A percentile compares a stretch with the other conserved stretches of the same genome.
Evolutionary conservation across 75 land plant genomes (phyloP).

Genomic region (Selaginella moellendorffii): DNA sequence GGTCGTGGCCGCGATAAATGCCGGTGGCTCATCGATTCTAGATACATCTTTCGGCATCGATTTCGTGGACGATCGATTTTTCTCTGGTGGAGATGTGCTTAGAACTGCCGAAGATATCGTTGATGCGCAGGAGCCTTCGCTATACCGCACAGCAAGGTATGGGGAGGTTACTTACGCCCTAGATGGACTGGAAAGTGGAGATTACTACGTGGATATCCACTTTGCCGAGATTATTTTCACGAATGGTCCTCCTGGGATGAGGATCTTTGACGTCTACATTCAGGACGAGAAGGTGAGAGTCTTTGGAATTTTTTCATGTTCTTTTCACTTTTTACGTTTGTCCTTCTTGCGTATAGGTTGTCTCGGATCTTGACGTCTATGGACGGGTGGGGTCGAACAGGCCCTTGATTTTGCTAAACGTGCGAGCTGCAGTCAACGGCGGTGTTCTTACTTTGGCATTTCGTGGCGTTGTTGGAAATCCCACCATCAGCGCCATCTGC

Average conservation of each 20-base stretch:
- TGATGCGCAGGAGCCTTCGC: slow-evolving; percentile 19
- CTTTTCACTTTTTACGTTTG: not conserved
- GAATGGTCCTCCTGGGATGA: slow-evolving; percentile 82
- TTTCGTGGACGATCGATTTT: slow-evolving; percentile 35
- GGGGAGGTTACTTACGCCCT: slow-evolving; percentile 53
- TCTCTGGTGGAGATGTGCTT: slow-evolving; percentile 54
- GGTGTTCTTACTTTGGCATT: slow-evolving; percentile 35
- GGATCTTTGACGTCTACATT: slow-evolving; percentile 63
- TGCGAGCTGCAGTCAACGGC: slow-evolving; percentile 19
- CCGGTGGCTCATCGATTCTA: slow-evolving; percentile 21
- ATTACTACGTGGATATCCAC: slow-evolving; percentile 70
- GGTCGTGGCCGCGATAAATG: slow-evolving; percentile 22
- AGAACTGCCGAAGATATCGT: slow-evolving; percentile 31
- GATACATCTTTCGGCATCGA: slow-evolving; percentile 17
- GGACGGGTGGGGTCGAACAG: slow-evolving; percentile 54
- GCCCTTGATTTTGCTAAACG: slow-evolving; percentile 40
- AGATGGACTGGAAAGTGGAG: slow-evolving; percentile 38
- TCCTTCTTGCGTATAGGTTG: slow-evolving; percentile 26
- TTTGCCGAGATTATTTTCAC: slow-evolving; percentile 81
- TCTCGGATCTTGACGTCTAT: slow-evolving; percentile 47
- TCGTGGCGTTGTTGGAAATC: slow-evolving; percentile 48
- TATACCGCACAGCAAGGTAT: slow-evolving; percentile 58
- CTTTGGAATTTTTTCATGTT: not conserved
- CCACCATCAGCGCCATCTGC: slow-evolving; percentile 49
- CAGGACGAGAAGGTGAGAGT: slow-evolving; percentile 57